phyloP scores from a whole-genome alignment of 2,329 filamentous ascomycete genomes.

The Orbilia quercus region DNA sequence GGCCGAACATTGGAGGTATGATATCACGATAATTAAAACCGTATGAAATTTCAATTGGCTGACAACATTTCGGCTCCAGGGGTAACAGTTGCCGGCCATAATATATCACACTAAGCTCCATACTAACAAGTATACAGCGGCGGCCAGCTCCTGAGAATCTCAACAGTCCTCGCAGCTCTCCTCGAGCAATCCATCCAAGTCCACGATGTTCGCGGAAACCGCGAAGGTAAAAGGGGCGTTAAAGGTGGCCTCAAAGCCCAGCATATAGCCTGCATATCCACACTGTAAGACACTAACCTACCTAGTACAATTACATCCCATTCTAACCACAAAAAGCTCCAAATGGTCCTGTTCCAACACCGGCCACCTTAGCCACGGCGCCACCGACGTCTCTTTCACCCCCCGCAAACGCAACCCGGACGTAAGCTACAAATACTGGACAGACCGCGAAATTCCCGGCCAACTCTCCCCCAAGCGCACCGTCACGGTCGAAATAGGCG shows the following conservation, averaged over 20 bases:
- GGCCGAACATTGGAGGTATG: slow-evolving; percentile 49
- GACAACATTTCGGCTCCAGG: slow-evolving; percentile 1
- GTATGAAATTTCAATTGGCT: slow-evolving; percentile 2
- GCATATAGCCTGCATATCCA: slow-evolving; percentile 69
- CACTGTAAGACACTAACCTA: slow-evolving; percentile 19
- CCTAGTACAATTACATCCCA: neutral
- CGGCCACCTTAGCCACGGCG: slow-evolving; percentile 68
- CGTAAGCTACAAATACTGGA: slow-evolving; percentile 42
- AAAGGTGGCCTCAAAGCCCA: slow-evolving; percentile 71
- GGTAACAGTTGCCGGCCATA: too few species aligned
- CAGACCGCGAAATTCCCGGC: slow-evolving; percentile 62
- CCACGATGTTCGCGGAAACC: slow-evolving; percentile 69
- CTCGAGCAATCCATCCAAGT: slow-evolving; percentile 69
- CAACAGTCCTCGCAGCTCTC: slow-evolving; percentile 70
- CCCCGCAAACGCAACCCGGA: slow-evolving; percentile 22
- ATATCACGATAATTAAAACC: neutral
- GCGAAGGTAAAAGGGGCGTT: slow-evolving; percentile 63
- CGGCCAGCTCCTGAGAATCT: slow-evolving; percentile 71
- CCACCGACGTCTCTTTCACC: slow-evolving; percentile 65
- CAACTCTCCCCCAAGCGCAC: slow-evolving; percentile 39
- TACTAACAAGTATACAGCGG: slow-evolving; percentile 66
- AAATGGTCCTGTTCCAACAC: slow-evolving; percentile 58
- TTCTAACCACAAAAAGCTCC: slow-evolving; percentile 17
- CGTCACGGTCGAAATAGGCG: slow-evolving; percentile 65
- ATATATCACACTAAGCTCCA: neutral